Percentiles rank a stretch among this genome's conserved stretches.
Conservation (phyloP, 495 filamentous ascomycete genomes). For the Diplogelasinospora grovesii region DNA sequence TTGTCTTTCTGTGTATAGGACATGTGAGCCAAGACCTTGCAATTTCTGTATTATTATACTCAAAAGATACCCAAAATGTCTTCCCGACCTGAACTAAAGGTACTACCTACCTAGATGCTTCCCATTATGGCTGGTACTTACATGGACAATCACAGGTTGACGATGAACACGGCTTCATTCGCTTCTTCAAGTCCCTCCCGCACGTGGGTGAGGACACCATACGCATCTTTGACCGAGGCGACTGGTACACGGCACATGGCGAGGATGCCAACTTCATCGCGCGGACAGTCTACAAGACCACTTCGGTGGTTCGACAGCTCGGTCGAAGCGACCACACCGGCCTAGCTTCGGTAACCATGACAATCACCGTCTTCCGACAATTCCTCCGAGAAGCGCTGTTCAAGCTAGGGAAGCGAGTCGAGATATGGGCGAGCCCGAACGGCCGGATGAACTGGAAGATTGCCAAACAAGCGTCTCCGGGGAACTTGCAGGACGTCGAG, state of each 20-base stretch:
- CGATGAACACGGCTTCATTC: slow-evolving; percentile 93
- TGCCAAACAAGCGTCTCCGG: slow-evolving; percentile 84
- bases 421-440: slow-evolving; percentile 74
- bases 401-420: slow-evolving; percentile 79
- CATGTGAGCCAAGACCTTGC: no score
- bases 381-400: slow-evolving; percentile 94
- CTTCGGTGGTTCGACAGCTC: slow-evolving; percentile 84
- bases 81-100: slow-evolving; percentile 87
- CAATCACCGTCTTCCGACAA: slow-evolving; percentile 86
- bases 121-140: slow-evolving; percentile 7
- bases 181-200: slow-evolving; percentile 80
- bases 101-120: slow-evolving; percentile 23
- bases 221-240: slow-evolving; percentile 87
- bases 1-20: no score
- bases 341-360: slow-evolving; percentile 88
- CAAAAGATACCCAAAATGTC: slow-evolving; percentile 52
- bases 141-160: slow-evolving; percentile 69
- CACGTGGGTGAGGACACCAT: slow-evolving; percentile 62
- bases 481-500: slow-evolving; percentile 95
- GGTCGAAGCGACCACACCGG: slow-evolving; percentile 75
- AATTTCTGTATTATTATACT: neutral
- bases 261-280: slow-evolving; percentile 92
- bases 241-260: slow-evolving; percentile 93
- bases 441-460: slow-evolving; percentile 86
- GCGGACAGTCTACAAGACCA: slow-evolving; percentile 92